These are phyloP conservation scores for Macrotyloma uniflorum DNA, from an alignment of 306 rosid species.

Conservation along the genomic window DNA sequence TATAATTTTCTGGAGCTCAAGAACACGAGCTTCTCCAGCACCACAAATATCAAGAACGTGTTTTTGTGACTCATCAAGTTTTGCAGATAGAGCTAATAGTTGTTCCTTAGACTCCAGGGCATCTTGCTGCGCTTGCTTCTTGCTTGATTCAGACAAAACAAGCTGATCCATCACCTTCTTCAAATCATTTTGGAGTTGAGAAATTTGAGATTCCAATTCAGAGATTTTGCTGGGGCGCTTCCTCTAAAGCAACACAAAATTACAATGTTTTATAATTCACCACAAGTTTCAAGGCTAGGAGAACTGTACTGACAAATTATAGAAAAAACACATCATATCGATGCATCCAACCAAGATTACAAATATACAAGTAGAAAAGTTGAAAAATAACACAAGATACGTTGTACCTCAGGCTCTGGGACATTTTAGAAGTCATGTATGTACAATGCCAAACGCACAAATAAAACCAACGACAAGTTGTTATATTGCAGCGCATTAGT, in stretches of 20 bases:
- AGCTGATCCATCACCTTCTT: slow-evolving; percentile 66
- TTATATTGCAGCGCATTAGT: not conserved
- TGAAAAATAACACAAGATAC: not conserved
- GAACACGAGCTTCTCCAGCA: slow-evolving; percentile 55
- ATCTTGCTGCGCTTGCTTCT: slow-evolving; percentile 73
- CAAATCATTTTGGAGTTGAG: slow-evolving; percentile 78
- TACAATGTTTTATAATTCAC: slow-evolving; percentile 18
- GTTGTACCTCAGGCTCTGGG: not conserved
- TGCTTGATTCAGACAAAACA: slow-evolving; percentile 64
- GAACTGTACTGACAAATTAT: not conserved
- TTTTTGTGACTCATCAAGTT: slow-evolving; percentile 72
- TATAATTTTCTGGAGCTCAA: slow-evolving; percentile 58
- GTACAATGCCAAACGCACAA: not conserved
- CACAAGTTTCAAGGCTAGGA: slow-evolving; percentile 9
- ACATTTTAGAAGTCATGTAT: not conserved
- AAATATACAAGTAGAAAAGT: not conserved
- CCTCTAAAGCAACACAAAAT: slow-evolving; percentile 55
- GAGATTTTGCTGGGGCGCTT: slow-evolving; percentile 83
- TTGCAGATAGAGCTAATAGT: slow-evolving; percentile 53
- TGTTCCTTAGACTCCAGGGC: slow-evolving; percentile 69
- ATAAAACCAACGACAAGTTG: slow-evolving; percentile 3
- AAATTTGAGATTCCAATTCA: slow-evolving; percentile 84
- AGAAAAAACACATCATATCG: slow-evolving; percentile 2
- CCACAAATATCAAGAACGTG: slow-evolving; percentile 63
- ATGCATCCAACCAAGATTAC: not conserved